Evolutionary conservation across 2,329 filamentous ascomycete genomes (phyloP).

Genomic region (Alternaria sp.): DNA sequence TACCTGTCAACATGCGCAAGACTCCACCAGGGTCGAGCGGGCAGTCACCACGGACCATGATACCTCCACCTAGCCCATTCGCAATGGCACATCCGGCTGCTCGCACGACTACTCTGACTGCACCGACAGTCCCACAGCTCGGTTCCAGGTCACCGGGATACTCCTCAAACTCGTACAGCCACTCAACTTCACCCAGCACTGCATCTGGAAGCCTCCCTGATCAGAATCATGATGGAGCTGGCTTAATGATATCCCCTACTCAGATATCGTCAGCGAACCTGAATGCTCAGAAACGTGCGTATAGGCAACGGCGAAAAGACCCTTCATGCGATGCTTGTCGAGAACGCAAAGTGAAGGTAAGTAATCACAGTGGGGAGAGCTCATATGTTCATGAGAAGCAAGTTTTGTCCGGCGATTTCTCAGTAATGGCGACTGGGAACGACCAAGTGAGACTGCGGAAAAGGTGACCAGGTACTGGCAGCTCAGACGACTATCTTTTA

Average conservation of each 20-base stretch:
- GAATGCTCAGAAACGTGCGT: constrained; percentile 88
- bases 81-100: constrained; percentile 31
- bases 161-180: constrained; percentile 40
- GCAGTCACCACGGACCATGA: constrained; percentile 44
- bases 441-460: not conserved
- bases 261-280: constrained; percentile 59
- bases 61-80: constrained; percentile 47
- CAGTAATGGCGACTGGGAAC: not conserved
- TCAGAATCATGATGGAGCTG: constrained; percentile 41
- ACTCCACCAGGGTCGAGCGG: constrained; percentile 46
- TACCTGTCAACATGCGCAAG: constrained; percentile 33
- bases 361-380: not conserved
- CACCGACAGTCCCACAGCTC: constrained; percentile 38
- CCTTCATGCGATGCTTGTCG: constrained; percentile 97
- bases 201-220: constrained; percentile 45
- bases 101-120: constrained; percentile 38
- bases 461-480: not conserved
- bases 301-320: constrained; percentile 93
- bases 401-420: not conserved
- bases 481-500: not conserved
- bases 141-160: constrained; percentile 46
- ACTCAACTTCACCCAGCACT: constrained; percentile 50
- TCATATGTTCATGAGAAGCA: not conserved
- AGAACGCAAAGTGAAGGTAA: constrained; percentile 75
- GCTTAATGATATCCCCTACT: constrained; percentile 53